A percentile compares a stretch with the other conserved stretches of the same genome.
Conservation (phyloP, 495 filamentous ascomycete genomes). For the Delitschia confertaspora region DNA sequence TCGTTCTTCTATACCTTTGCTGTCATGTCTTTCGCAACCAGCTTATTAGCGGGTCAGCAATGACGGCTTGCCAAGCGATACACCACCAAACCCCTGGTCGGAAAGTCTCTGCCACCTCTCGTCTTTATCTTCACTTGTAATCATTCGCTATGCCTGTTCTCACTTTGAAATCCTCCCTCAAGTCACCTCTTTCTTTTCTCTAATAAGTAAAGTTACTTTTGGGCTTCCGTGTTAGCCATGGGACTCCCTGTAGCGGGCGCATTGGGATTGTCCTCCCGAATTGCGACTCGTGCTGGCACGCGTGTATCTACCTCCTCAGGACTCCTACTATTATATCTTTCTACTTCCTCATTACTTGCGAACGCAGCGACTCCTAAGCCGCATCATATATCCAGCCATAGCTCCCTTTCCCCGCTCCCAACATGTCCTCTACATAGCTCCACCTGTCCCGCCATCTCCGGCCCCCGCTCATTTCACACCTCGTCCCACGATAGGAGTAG, state of each 20-base stretch:
- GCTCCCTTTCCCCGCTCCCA: slow-evolving; percentile 1
- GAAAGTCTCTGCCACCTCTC: slow-evolving; percentile 7
- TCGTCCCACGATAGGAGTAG: slow-evolving; percentile 11
- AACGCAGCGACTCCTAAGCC: slow-evolving; percentile 4
- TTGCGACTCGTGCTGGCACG: slow-evolving; percentile 5
- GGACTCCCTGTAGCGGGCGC: slow-evolving; percentile 15
- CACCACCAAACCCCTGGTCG: slow-evolving; percentile 2
- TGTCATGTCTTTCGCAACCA: background rate
- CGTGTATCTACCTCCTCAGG: slow-evolving; percentile 9
- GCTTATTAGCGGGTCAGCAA: background rate
- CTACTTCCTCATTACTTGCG: slow-evolving; percentile 15
- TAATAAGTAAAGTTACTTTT: slow-evolving; percentile 5
- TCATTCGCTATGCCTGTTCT: slow-evolving; percentile 3
- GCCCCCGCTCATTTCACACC: slow-evolving; percentile 14
- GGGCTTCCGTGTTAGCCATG: slow-evolving; percentile 22
- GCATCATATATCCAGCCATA: background rate
- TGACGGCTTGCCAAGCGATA: too few species aligned
- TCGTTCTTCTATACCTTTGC: background rate
- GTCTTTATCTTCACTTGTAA: slow-evolving; percentile 7
- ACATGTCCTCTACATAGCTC: slow-evolving; percentile 13
- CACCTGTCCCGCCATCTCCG: slow-evolving; percentile 11
- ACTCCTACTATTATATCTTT: slow-evolving; percentile 19
- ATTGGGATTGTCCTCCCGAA: slow-evolving; percentile 6
- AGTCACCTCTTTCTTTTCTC: background rate
- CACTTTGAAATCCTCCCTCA: background rate